Conservation (phyloP, 2,329 filamentous ascomycete genomes). For the Aquanectria penicillioides region DNA sequence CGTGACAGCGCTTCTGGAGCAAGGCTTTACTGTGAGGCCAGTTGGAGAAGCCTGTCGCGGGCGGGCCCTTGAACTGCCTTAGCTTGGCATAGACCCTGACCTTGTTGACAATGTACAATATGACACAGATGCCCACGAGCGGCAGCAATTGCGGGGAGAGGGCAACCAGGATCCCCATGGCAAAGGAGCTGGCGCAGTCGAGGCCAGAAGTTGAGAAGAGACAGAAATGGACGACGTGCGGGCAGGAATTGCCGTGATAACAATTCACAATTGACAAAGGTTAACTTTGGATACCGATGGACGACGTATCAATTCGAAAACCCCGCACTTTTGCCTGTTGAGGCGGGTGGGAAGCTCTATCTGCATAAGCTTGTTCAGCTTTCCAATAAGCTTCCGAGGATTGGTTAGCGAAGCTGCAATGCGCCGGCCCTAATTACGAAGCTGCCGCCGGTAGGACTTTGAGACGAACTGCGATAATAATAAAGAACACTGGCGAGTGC, state of each 20-base stretch:
- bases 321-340: slow-evolving; percentile 14
- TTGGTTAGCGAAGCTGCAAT: not conserved
- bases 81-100: slow-evolving; percentile 9
- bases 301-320: not conserved
- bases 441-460: too few relatives aligned
- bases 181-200: not conserved
- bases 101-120: not conserved
- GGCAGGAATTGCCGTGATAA: not conserved
- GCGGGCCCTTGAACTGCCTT: slow-evolving; percentile 16
- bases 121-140: not conserved
- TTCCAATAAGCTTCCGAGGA: not conserved
- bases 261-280: not conserved
- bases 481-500: too few relatives aligned
- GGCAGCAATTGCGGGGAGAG: not conserved
- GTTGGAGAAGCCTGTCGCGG: slow-evolving; percentile 6
- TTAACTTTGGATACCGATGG: too few relatives aligned
- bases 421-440: too few relatives aligned
- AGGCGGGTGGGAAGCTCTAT: not conserved
- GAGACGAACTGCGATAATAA: too few relatives aligned
- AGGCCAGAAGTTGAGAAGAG: not conserved
- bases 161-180: slow-evolving; percentile 8
- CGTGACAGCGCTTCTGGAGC: slow-evolving; percentile 12
- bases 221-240: not conserved
- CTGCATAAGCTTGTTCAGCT: not conserved
- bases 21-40: slow-evolving; percentile 23